Conservation (phyloP, 352 stramenopile genomes). For the Phytophthora europaea region DNA sequence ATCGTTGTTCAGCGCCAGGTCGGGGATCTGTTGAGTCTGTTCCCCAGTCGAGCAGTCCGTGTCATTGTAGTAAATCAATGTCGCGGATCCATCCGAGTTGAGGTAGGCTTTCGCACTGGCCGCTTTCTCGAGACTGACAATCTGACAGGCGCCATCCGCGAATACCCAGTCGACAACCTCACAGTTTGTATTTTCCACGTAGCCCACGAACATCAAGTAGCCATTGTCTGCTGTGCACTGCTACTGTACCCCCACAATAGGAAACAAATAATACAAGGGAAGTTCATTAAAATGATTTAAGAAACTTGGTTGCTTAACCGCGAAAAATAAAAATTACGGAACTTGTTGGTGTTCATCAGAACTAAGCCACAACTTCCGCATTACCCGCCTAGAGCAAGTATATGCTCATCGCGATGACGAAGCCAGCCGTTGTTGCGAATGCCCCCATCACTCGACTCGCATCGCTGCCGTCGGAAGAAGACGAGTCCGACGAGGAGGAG, state of each 20-base stretch:
- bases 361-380: too few species aligned
- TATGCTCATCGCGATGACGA: not conserved
- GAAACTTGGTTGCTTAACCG: not conserved
- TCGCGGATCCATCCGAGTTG: slow-evolving; percentile 6
- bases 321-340: too few species aligned
- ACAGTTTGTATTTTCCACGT: slow-evolving; percentile 8
- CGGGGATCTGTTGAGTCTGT: slow-evolving; percentile 2
- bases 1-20: slow-evolving; percentile 7
- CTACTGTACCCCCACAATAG: too few species aligned
- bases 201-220: slow-evolving; percentile 12
- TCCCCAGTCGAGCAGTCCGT: slow-evolving; percentile 1
- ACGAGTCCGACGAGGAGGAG: not conserved
- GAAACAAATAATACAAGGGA: too few species aligned
- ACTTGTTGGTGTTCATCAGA: not conserved
- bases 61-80: slow-evolving; percentile 9
- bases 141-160: slow-evolving; percentile 5
- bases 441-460: not conserved
- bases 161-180: slow-evolving; percentile 5
- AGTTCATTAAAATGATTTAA: too few species aligned
- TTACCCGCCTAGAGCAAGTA: slow-evolving; percentile 4
- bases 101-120: slow-evolving; percentile 7
- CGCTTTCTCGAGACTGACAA: slow-evolving; percentile 8
- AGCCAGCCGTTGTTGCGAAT: not conserved
- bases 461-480: not conserved
- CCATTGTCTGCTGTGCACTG: too few species aligned